A percentile compares a stretch with the other conserved stretches of the same genome.
phyloP scores from a whole-genome alignment of 2,329 filamentous ascomycete genomes.

The Phialocephala sp. region DNA sequence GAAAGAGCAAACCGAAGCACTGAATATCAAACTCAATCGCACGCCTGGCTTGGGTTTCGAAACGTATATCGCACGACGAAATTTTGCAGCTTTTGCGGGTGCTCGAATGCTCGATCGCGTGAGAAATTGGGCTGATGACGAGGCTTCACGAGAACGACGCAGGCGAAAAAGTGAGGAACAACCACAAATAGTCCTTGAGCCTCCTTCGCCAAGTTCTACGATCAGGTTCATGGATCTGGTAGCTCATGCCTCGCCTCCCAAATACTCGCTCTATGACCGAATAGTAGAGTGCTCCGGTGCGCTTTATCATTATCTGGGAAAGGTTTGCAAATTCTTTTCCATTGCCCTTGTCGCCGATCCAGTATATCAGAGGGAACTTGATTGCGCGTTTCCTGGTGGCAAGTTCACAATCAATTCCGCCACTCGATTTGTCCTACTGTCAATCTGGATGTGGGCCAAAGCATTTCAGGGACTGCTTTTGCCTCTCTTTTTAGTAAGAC shows the following conservation, averaged over 20 bases:
- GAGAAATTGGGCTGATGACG: conserved; percentile 14
- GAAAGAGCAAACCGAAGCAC: conserved; percentile 45
- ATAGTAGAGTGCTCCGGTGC: conserved; percentile 16
- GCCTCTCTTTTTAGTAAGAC: conserved; percentile 52
- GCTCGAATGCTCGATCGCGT: conserved; percentile 42
- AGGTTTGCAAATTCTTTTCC: conserved; percentile 51
- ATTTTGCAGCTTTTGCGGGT: conserved; percentile 54
- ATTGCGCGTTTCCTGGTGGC: conserved; percentile 46
- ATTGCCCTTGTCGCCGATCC: conserved; percentile 51
- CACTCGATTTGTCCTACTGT: conserved; percentile 47
- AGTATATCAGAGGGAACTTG: conserved; percentile 51
- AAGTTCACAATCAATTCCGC: conserved; percentile 45
- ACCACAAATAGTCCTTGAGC: conserved; percentile 10
- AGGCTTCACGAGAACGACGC: background rate
- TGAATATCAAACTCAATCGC: conserved; percentile 39
- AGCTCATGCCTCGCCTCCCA: conserved; percentile 17
- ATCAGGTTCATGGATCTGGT: conserved; percentile 16
- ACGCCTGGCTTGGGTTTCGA: conserved; percentile 41
- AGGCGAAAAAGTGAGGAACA: background rate
- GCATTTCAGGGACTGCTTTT: conserved; percentile 49
- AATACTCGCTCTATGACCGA: conserved; percentile 19
- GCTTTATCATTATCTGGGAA: conserved; percentile 27
- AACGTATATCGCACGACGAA: conserved; percentile 53
- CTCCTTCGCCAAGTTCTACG: conserved; percentile 1
- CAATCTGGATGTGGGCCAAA: conserved; percentile 55